Percentiles rank a stretch among this genome's conserved stretches.
These are phyloP conservation scores for Drechmeria coniospora DNA, from an alignment of 2,329 filamentous ascomycete species.

Conservation along the genomic window DNA sequence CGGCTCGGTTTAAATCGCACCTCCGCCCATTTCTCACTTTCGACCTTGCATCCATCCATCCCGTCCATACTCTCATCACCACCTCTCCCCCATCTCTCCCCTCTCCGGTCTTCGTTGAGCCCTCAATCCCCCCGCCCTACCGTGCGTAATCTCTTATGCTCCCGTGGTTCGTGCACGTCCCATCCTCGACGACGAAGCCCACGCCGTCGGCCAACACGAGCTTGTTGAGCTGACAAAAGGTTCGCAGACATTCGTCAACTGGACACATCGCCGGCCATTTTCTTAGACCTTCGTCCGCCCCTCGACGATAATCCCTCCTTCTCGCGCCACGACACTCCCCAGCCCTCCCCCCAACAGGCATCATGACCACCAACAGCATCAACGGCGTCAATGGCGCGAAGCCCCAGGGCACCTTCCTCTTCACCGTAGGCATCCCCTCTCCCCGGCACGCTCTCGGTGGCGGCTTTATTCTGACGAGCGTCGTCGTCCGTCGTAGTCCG, in stretches of 20 bases:
- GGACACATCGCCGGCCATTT: constrained; percentile 1
- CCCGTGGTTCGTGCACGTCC: too few species aligned
- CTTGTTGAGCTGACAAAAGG: too few species aligned
- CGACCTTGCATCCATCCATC: constrained; percentile 1
- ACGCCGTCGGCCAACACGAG: too few species aligned
- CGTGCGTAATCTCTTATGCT: constrained; percentile 4
- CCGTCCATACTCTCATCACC: constrained; percentile 1
- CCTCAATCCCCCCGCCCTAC: not conserved
- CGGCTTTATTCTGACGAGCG: too few species aligned
- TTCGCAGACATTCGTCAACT: too few species aligned
- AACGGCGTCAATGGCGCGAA: constrained; percentile 20
- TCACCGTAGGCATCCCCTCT: constrained; percentile 44
- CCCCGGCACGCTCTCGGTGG: not conserved
- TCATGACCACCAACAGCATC: constrained; percentile 32
- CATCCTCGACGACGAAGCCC: too few species aligned
- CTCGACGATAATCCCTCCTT: constrained; percentile 2
- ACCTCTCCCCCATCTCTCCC: not conserved
- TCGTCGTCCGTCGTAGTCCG: constrained; percentile 37
- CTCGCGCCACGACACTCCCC: constrained; percentile 8
- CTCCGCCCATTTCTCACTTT: constrained; percentile 4
- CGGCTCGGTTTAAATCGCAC: constrained; percentile 5
- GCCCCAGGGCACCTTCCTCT: constrained; percentile 56
- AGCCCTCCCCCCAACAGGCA: constrained; percentile 11
- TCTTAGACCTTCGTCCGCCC: too few species aligned
- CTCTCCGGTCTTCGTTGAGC: too few species aligned